Base-by-base conservation (phyloP, 768 basidiomycete genomes). In the Agaricus subrufescens region DNA sequence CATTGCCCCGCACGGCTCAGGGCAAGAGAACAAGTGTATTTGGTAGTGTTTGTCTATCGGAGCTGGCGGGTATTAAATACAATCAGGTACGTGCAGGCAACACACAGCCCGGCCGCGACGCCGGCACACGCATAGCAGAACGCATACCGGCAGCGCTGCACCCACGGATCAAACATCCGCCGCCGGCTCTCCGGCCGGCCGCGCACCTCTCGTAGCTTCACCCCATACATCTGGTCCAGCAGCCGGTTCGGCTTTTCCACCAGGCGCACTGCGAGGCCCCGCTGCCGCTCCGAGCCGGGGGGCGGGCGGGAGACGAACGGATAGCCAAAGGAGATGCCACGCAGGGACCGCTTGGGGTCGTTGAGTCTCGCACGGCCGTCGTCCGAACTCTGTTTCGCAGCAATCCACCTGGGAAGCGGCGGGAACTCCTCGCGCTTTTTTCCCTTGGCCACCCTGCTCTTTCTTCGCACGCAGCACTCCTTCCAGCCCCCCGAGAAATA, bases 231-330 rank as follows among this genome's bases (percentile, higher is more conserved):
- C 50, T 73, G 69, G 60, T 79, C 75, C 44, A 79, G 67, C 31
- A 76, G 49, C 47, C 73, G 58, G 54, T 81, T 75, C 65, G 86
- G 64, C 71, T 73, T 65, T 54, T 67, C 58, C 66, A 82, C 67
- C 63, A 34, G 34, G 8, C 34, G 34, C 34, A 81, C 50, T 58
- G 67, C 61, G 30, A 64, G 50, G 37, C 67, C 57, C 52, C 63
- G 56, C 43, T 51, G 11, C 23, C 10, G 47, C 26, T 25, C 34
- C 10, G 39, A 19, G 25, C 31, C 19, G 45, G 42, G 50, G 10
- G 69, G 68, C 2, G 82, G 78, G 9, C 82, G 77, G 2, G 82
- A 74, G 38, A 85, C 72, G 59, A 86, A 84, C 12, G 85, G 85
- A 57, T 86, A 83, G 12, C 84, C 80, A 58, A 77, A 78, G 14